Percentiles rank a stretch among this genome's conserved stretches.
These are phyloP conservation scores for Protomyces macrosporus DNA, from an alignment of 1,139 yeast species.

Conservation along the genomic window DNA sequence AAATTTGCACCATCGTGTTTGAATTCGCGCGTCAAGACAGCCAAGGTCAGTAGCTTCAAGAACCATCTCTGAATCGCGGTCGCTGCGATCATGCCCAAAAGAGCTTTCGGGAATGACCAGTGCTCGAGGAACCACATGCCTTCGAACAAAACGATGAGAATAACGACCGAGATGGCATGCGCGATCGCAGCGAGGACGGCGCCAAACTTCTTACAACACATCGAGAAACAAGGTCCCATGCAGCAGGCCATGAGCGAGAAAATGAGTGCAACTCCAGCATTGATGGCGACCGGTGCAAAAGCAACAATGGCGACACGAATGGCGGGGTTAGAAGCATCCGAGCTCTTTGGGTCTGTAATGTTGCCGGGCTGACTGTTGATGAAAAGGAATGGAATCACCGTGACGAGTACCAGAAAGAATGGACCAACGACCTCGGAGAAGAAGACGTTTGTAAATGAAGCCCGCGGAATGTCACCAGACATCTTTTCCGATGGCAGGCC, in stretches of 20 bases:
- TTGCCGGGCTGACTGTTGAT: constrained; percentile 93
- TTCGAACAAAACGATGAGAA: constrained; percentile 55
- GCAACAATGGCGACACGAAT: constrained; percentile 84
- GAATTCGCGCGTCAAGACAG: constrained; percentile 88
- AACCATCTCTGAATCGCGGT: constrained; percentile 81
- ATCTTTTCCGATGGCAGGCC: constrained; percentile 57
- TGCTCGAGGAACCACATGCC: constrained; percentile 92
- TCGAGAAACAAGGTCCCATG: constrained; percentile 89
- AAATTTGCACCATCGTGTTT: constrained; percentile 94
- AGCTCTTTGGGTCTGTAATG: constrained; percentile 28
- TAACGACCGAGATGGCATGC: constrained; percentile 70
- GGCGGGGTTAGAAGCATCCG: constrained; percentile 62
- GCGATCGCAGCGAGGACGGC: constrained; percentile 96
- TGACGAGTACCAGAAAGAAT: constrained; percentile 77
- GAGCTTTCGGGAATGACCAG: constrained; percentile 79
- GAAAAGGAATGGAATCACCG: constrained; percentile 85
- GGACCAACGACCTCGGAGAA: constrained; percentile 86
- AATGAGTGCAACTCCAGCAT: constrained; percentile 62
- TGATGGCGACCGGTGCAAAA: constrained; percentile 83
- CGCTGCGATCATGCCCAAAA: constrained; percentile 79
- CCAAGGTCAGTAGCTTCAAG: constrained; percentile 76
- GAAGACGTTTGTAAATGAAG: constrained; percentile 80
- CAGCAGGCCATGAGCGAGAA: constrained; percentile 85
- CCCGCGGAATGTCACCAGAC: constrained; percentile 92
- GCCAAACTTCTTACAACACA: constrained; percentile 97